These are phyloP conservation scores for Nicotiana paniculata DNA, from an alignment of 257 asterid species.

Conservation along the genomic window DNA sequence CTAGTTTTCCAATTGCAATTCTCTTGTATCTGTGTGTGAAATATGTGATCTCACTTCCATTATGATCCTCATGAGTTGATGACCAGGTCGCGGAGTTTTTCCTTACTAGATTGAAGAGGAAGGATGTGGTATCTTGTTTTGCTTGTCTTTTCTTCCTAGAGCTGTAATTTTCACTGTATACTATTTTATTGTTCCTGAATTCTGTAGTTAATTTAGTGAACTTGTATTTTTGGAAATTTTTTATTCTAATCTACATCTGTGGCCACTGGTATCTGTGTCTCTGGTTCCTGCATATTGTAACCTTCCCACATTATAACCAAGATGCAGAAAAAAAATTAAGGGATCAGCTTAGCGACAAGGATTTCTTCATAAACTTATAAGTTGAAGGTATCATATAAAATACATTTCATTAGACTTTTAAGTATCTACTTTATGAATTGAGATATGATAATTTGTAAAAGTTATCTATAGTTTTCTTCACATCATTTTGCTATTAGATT, in stretches of 20 bases:
- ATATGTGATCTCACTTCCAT: conserved; percentile 8
- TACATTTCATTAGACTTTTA: too few relatives aligned
- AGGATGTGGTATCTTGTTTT: conserved; percentile 5
- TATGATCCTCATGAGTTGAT: not conserved
- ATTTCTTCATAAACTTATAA: too few relatives aligned
- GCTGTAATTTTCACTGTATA: not conserved
- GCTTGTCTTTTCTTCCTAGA: not conserved
- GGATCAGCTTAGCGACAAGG: too few relatives aligned
- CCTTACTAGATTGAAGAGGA: not conserved
- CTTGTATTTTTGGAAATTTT: not conserved
- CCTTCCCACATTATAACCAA: not conserved
- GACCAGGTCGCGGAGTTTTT: not conserved
- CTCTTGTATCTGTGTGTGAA: conserved; percentile 28
- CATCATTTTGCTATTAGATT: too few relatives aligned
- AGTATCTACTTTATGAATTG: too few relatives aligned
- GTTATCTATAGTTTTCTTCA: too few relatives aligned
- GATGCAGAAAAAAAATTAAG: too few relatives aligned
- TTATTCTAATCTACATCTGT: not conserved
- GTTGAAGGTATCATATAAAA: too few relatives aligned
- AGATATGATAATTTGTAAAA: too few relatives aligned
- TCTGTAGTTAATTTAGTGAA: not conserved
- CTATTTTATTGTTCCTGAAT: not conserved
- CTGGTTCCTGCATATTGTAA: not conserved
- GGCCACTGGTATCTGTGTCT: not conserved
- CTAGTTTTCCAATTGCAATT: conserved; percentile 30